Evolutionary conservation across 495 filamentous ascomycete species (phyloP), one percentile per base, ranked within the genome.

Genomic region (Daldinia grandis): DNA sequence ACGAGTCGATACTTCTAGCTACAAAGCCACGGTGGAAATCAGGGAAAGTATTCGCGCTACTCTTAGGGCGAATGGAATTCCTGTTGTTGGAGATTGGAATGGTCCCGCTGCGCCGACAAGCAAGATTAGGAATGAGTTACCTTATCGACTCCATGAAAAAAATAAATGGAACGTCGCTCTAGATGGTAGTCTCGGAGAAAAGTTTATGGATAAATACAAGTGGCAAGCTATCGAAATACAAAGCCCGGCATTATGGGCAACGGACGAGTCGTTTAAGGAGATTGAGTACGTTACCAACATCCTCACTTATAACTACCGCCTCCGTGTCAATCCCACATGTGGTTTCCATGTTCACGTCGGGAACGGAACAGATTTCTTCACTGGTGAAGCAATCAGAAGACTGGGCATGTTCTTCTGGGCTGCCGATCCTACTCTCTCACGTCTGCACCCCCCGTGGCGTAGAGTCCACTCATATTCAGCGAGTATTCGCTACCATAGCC

Each of bases 321-420:
- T 80, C 17, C 59, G 75, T 5, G 58, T 78, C 21, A 82, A 83
- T 67, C 42, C 59, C 0, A 67, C 61, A 3, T 77, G 73, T 33
- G 78, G 79, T 19, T 66, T 83, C 4, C 78, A 81, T 31, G 79
- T 82, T 30, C 79, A 82, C 55, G 67, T 84, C 4, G 81, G 77
- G 3, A 76, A 79, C 50, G 76, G 74, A 15, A 37, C 2, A 12
- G 53, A 68, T 1, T 60, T 55, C n/a, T 79, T 81, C 49, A 44
- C 69, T 4, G 44, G 76, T 2, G 51, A 61, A 1, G 72, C 69
- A 0, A 35, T 80, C 2, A 78, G 76, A 38, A 80, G 79, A n/a
- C 49, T 82, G 1, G 62, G 76, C 5, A 63, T 71, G 6, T 76
- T 83, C 15, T 61, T 79, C 3, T 82, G 76, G 63, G 77, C 78